Conservation (phyloP, 352 stramenopile genomes). For the Globisporangium mamillatum region DNA sequence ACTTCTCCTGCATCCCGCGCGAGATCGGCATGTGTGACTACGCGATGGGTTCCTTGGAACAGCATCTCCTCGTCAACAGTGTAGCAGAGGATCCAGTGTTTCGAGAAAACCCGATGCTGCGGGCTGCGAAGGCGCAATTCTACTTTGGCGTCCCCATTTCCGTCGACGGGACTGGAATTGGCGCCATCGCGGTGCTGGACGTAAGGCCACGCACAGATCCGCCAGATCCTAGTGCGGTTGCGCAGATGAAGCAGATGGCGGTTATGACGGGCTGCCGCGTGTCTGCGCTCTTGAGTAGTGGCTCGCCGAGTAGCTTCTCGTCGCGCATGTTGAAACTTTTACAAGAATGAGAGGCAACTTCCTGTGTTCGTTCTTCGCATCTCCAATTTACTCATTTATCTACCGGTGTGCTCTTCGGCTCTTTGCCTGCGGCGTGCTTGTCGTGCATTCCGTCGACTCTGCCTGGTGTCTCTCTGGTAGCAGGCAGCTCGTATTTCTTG, state of each 20-base stretch:
- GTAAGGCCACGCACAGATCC: slow-evolving; percentile 1
- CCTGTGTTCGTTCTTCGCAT: too few species aligned
- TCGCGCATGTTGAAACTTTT: slow-evolving; percentile 6
- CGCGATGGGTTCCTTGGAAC: slow-evolving; percentile 15
- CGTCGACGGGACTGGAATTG: slow-evolving; percentile 18
- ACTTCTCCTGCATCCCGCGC: slow-evolving; percentile 27
- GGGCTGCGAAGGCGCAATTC: slow-evolving; percentile 21
- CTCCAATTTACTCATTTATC: too few species aligned
- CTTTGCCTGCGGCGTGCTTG: too few species aligned
- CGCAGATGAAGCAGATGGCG: slow-evolving; percentile 10
- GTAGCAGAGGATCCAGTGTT: slow-evolving; percentile 10
- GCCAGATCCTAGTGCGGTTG: neutral
- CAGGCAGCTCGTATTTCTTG: too few species aligned
- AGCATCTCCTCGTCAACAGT: slow-evolving; percentile 15
- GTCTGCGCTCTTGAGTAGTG: neutral
- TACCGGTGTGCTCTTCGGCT: too few species aligned
- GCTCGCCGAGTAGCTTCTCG: neutral
- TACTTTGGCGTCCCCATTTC: slow-evolving; percentile 22
- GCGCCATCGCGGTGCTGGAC: slow-evolving; percentile 23
- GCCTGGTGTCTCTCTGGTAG: too few species aligned
- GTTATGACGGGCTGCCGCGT: slow-evolving; percentile 11
- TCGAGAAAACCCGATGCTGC: slow-evolving; percentile 27
- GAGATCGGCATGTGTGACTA: slow-evolving; percentile 33
- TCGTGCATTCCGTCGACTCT: too few species aligned
- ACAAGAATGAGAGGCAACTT: too few species aligned